Percentiles rank a stretch among this genome's conserved stretches.
Evolutionary conservation across 192 early-diverging fungal species (phyloP).

Genomic region (Backusella liffmaniae): DNA sequence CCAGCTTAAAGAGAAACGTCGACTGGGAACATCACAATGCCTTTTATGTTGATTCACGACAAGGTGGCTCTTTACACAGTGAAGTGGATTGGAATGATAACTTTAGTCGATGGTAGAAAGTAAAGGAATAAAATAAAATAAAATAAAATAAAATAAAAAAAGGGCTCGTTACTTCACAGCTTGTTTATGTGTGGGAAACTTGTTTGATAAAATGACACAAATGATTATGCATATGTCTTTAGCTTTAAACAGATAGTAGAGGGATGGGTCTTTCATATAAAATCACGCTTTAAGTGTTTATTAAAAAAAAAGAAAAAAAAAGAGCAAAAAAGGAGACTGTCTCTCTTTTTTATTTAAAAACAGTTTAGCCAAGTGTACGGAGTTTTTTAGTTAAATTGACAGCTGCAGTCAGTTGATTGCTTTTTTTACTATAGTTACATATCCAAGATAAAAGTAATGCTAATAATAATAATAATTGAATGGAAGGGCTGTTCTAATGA

Average conservation of each 20-base stretch:
- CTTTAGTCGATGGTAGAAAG: neutral
- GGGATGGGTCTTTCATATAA: no score
- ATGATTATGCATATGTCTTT: no score
- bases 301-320: neutral
- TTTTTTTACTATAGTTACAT: neutral
- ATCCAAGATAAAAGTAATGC: neutral
- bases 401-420: neutral
- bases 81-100: neutral
- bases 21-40: neutral
- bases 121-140: neutral
- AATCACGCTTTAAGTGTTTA: no score
- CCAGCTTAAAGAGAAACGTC: neutral
- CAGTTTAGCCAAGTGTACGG: neutral
- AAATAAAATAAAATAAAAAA: neutral
- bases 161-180: neutral
- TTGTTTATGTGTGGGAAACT: no score
- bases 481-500: no score
- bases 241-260: no score
- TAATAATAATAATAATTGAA: neutral
- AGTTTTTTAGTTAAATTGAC: slow-evolving; percentile 4
- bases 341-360: no score
- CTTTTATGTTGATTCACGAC: neutral
- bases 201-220: no score
- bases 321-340: neutral
- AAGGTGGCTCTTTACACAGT: no score